A percentile compares a stretch with the other conserved stretches of the same genome.
These are phyloP conservation scores for Phytophthora rubi DNA, from an alignment of 352 stramenopile species.

Conservation along the genomic window DNA sequence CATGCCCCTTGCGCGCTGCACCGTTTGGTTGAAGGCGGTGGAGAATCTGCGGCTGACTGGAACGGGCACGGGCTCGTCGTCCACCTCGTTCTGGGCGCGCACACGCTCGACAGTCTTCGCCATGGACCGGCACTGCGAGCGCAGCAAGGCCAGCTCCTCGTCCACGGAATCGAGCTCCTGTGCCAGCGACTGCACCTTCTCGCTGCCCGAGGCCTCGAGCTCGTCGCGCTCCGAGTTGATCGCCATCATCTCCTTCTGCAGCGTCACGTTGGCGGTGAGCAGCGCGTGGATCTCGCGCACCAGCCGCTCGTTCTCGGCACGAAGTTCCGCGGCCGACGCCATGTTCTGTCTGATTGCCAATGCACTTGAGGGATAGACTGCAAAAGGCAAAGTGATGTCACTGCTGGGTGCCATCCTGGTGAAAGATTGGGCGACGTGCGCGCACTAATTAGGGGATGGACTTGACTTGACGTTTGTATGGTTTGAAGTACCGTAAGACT, in stretches of 20 bases:
- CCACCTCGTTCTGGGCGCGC: conserved; percentile 33
- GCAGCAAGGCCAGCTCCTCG: conserved; percentile 45
- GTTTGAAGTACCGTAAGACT: background rate
- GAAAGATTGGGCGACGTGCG: background rate
- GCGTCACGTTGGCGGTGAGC: conserved; percentile 63
- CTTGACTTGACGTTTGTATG: background rate
- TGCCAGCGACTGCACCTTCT: conserved; percentile 53
- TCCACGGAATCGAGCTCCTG: conserved; percentile 55
- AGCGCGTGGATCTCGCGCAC: conserved; percentile 63
- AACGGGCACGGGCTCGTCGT: conserved; percentile 26
- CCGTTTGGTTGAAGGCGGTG: conserved; percentile 37
- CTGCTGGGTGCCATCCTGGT: background rate
- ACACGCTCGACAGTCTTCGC: conserved; percentile 38
- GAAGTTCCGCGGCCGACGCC: conserved; percentile 45
- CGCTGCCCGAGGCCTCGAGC: conserved; percentile 43
- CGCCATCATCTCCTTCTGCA: conserved; percentile 66
- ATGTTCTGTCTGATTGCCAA: conserved; percentile 8
- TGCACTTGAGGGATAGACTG: conserved; percentile 7
- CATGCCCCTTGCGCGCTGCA: conserved; percentile 39
- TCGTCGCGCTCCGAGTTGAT: conserved; percentile 58
- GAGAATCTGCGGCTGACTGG: conserved; percentile 32
- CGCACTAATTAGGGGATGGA: background rate
- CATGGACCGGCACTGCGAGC: conserved; percentile 54
- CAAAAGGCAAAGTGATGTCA: conserved; percentile 18
- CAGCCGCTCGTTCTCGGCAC: conserved; percentile 66